phyloP scores from a whole-genome alignment of 2,329 filamentous ascomycete genomes.

The Pyrenochaeta sp. region DNA sequence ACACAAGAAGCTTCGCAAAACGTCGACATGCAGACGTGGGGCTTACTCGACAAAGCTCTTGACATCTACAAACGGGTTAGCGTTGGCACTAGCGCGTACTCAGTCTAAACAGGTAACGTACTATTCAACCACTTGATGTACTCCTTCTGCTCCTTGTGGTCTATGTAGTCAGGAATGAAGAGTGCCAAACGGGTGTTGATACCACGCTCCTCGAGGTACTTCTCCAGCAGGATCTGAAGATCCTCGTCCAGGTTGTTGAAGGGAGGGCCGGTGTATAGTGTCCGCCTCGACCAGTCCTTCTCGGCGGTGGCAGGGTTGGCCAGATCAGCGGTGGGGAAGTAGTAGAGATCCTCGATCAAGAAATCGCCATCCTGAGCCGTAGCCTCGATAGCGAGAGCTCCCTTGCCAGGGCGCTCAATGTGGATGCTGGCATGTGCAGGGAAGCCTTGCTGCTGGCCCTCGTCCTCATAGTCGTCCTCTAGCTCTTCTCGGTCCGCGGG shows the following conservation, averaged over 20 bases:
- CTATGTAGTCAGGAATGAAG: constrained; percentile 95
- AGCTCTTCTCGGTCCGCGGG: constrained; percentile 66
- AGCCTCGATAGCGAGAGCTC: constrained; percentile 86
- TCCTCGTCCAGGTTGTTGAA: constrained; percentile 97
- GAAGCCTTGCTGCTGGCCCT: constrained; percentile 65
- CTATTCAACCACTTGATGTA: constrained; percentile 87
- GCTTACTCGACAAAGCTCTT: constrained; percentile 79
- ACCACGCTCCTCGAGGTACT: constrained; percentile 93
- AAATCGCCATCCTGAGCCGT: constrained; percentile 86
- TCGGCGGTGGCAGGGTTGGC: constrained; percentile 80
- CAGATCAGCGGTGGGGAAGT: constrained; percentile 79
- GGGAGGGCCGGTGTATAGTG: constrained; percentile 87
- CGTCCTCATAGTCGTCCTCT: constrained; percentile 65
- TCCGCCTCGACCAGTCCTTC: constrained; percentile 76
- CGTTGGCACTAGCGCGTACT: constrained; percentile 25
- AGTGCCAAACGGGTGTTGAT: constrained; percentile 85
- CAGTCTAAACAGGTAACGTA: constrained; percentile 24
- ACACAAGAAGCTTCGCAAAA: constrained; percentile 22
- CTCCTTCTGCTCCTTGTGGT: constrained; percentile 98
- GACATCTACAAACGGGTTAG: constrained; percentile 63
- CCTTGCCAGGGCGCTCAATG: constrained; percentile 85
- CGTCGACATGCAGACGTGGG: neutral
- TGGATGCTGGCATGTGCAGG: constrained; percentile 86
- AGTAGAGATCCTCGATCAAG: constrained; percentile 88
- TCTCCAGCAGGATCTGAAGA: constrained; percentile 88